Percentiles rank a stretch among this genome's conserved stretches.
Conservation (phyloP, 495 filamentous ascomycete species). For the Penicillium soppii region DNA sequence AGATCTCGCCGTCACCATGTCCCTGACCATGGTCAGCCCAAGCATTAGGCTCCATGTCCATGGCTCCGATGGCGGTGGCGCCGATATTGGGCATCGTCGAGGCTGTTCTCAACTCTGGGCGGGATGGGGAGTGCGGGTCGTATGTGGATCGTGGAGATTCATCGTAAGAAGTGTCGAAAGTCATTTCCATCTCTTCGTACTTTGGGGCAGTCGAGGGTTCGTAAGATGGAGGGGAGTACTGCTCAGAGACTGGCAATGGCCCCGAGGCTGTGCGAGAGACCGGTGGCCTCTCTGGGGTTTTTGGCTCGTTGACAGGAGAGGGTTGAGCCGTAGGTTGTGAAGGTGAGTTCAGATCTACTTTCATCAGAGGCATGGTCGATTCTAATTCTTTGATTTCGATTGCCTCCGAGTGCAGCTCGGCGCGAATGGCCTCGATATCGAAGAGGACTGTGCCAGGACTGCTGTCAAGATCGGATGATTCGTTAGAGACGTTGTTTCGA, state of each 20-base stretch:
- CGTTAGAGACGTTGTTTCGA: conserved; percentile 22
- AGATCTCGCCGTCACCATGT: conserved; percentile 51
- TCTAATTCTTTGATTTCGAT: conserved; percentile 80
- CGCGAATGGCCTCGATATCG: conserved; percentile 91
- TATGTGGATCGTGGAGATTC: conserved; percentile 29
- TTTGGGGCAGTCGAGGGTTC: conserved; percentile 23
- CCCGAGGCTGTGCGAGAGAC: conserved; percentile 34
- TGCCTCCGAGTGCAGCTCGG: conserved; percentile 74
- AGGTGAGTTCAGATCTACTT: conserved; percentile 58
- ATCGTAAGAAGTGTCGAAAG: conserved; percentile 65
- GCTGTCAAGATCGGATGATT: conserved; percentile 27
- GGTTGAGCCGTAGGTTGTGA: conserved; percentile 23
- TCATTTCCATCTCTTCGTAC: conserved; percentile 64
- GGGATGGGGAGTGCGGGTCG: conserved; percentile 17
- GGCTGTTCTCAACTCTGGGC: conserved; percentile 43
- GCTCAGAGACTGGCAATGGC: conserved; percentile 21
- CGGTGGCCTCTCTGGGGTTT: conserved; percentile 33
- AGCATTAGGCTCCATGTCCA: conserved; percentile 65
- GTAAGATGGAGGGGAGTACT: conserved; percentile 17
- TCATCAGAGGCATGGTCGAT: conserved; percentile 86
- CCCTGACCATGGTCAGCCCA: conserved; percentile 72
- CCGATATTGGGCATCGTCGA: conserved; percentile 35
- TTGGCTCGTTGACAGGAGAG: conserved; percentile 44
- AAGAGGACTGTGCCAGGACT: conserved; percentile 66
- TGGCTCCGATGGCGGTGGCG: conserved; percentile 28